Conservation (phyloP, 106 monocot species). For the Amphibolis antarctica region DNA sequence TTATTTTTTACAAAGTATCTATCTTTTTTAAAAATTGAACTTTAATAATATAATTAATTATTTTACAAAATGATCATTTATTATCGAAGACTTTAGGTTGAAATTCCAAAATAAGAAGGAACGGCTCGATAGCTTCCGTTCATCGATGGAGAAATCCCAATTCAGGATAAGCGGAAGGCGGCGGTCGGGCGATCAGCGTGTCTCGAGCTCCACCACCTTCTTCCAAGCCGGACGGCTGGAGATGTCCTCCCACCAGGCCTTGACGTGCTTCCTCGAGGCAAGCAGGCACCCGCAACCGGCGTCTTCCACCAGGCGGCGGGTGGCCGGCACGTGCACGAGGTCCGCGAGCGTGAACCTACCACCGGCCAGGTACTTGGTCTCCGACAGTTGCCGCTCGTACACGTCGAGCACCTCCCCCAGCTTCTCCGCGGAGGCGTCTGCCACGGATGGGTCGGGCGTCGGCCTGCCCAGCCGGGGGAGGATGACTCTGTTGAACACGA, state of each 20-base stretch:
- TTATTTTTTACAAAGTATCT: too few species aligned
- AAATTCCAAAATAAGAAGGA: too few species aligned
- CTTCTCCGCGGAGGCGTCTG: constrained; percentile 1
- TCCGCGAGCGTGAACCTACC: constrained; percentile 27
- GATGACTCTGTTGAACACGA: constrained; percentile 30
- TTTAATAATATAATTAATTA: too few species aligned
- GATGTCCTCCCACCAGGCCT: constrained; percentile 39
- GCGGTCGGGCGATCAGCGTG: too few species aligned
- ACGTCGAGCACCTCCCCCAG: constrained; percentile 27
- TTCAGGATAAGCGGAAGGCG: too few species aligned
- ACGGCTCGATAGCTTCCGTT: too few species aligned
- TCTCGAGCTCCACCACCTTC: constrained; percentile 6
- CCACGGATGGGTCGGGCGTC: constrained; percentile 7
- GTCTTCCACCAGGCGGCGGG: constrained; percentile 8
- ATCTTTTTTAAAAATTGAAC: too few species aligned
- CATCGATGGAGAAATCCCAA: too few species aligned
- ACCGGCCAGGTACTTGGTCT: constrained; percentile 29
- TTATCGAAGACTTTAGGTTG: too few species aligned
- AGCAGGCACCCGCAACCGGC: constrained; percentile 1
- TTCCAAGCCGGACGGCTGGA: constrained; percentile 21
- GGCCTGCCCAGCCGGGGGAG: constrained; percentile 15
- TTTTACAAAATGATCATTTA: too few species aligned
- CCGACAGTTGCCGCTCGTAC: constrained; percentile 24
- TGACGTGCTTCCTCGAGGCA: constrained; percentile 15
- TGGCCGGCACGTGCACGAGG: constrained; percentile 18